phyloP scores from a whole-genome alignment of 306 rosid species.

The Ammopiptanthus mongolicus region DNA sequence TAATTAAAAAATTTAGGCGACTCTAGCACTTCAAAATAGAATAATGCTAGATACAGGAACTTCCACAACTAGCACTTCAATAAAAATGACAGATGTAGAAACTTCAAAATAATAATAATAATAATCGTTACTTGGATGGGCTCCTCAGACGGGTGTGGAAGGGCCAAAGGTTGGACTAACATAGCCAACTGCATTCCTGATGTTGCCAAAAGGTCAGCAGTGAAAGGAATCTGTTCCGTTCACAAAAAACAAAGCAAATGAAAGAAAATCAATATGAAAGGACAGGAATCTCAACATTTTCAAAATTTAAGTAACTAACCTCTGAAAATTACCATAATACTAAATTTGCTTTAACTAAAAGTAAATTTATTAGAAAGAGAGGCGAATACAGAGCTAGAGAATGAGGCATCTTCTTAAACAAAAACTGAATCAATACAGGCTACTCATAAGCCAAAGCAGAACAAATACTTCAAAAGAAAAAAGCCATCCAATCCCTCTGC shows the following conservation, averaged over 20 bases:
- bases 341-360: slow-evolving; percentile 18
- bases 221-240: slow-evolving; percentile 73
- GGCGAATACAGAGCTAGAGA: neutral
- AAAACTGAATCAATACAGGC: neutral
- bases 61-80: slow-evolving; percentile 15
- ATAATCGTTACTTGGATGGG: slow-evolving; percentile 68
- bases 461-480: slow-evolving; percentile 7
- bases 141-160: slow-evolving; percentile 95
- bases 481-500: neutral
- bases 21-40: neutral
- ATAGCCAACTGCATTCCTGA: slow-evolving; percentile 97
- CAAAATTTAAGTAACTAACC: neutral
- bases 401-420: neutral
- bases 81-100: slow-evolving; percentile 12
- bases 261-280: slow-evolving; percentile 17
- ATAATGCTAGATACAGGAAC: neutral
- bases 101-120: slow-evolving; percentile 8
- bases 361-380: slow-evolving; percentile 1
- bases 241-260: slow-evolving; percentile 22
- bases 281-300: slow-evolving; percentile 8
- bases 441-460: neutral
- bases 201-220: slow-evolving; percentile 83
- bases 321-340: neutral
- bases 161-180: slow-evolving; percentile 94
- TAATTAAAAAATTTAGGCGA: neutral